Percentiles rank a stretch among this genome's conserved stretches.
phyloP scores from a whole-genome alignment of 768 basidiomycete genomes.

The Amanita molliuscula region DNA sequence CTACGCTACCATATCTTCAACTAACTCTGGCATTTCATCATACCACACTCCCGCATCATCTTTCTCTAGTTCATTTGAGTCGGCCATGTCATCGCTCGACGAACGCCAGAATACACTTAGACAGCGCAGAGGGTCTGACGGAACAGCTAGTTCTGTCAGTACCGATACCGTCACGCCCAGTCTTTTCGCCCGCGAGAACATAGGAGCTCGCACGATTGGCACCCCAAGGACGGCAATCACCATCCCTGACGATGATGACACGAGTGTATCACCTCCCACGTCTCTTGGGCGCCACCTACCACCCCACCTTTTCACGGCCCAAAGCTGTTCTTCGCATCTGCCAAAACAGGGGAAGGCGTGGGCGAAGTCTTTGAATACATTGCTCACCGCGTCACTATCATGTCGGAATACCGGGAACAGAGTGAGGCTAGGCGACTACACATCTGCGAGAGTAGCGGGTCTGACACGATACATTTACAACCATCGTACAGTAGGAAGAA shows the following conservation, averaged over 20 bases:
- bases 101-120: constrained; percentile 14
- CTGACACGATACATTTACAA: constrained; percentile 22
- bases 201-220: background rate
- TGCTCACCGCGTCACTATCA: constrained; percentile 45
- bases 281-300: constrained; percentile 9
- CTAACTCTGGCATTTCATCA: constrained; percentile 45
- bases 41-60: constrained; percentile 79
- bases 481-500: background rate
- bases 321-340: constrained; percentile 64
- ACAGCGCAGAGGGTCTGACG: constrained; percentile 18
- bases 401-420: constrained; percentile 61
- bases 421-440: constrained; percentile 34
- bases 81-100: constrained; percentile 36
- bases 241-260: background rate
- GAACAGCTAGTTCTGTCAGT: constrained; percentile 36
- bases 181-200: constrained; percentile 32
- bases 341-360: constrained; percentile 70
- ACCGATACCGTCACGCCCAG: constrained; percentile 52
- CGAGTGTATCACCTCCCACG: background rate
- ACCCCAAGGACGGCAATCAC: background rate
- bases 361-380: constrained; percentile 70
- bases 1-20: constrained; percentile 45
- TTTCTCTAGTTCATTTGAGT: constrained; percentile 38
- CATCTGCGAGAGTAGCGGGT: constrained; percentile 24
- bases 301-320: constrained; percentile 42